Percentiles rank a stretch among this genome's conserved stretches.
phyloP scores from a whole-genome alignment of 305 asterid genomes.

The Ajuga reptans region DNA sequence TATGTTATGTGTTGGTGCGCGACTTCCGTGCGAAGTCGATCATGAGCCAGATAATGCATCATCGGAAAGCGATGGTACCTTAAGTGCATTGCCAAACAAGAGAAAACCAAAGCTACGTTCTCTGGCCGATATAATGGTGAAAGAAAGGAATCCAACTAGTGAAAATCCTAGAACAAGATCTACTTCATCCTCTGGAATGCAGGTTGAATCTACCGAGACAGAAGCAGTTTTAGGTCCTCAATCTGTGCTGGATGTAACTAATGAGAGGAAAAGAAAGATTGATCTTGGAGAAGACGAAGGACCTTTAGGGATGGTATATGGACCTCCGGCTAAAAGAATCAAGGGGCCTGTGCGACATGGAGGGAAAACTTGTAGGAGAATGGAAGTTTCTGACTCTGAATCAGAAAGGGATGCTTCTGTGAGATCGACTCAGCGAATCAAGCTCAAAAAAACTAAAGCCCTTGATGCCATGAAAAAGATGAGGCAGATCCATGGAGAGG shows the following conservation, averaged over 20 bases:
- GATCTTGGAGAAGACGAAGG: constrained; percentile 31
- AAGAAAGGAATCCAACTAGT: constrained; percentile 19
- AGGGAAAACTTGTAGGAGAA: constrained; percentile 23
- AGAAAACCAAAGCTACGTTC: constrained; percentile 46
- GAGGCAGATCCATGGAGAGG: constrained; percentile 17
- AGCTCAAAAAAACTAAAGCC: constrained; percentile 27
- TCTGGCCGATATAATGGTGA: constrained; percentile 47
- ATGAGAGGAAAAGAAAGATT: constrained; percentile 29
- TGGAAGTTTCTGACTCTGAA: constrained; percentile 26
- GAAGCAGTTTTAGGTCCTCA: constrained; percentile 26
- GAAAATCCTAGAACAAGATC: constrained; percentile 20
- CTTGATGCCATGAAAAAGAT: constrained; percentile 22
- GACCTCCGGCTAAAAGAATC: constrained; percentile 20
- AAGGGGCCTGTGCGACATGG: constrained; percentile 21
- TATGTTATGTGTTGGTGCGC: not conserved
- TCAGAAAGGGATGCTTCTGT: constrained; percentile 23
- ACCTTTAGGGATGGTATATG: not conserved
- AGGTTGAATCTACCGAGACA: constrained; percentile 4
- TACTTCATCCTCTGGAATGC: not conserved
- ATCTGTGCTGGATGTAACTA: constrained; percentile 5
- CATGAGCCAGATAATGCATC: constrained; percentile 27
- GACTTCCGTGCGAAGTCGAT: not conserved
- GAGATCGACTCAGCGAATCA: constrained; percentile 14
- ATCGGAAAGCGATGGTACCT: constrained; percentile 28
- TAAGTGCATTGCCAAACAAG: constrained; percentile 20